phyloP scores from a whole-genome alignment of 306 rosid species.

The Vicia faba region DNA sequence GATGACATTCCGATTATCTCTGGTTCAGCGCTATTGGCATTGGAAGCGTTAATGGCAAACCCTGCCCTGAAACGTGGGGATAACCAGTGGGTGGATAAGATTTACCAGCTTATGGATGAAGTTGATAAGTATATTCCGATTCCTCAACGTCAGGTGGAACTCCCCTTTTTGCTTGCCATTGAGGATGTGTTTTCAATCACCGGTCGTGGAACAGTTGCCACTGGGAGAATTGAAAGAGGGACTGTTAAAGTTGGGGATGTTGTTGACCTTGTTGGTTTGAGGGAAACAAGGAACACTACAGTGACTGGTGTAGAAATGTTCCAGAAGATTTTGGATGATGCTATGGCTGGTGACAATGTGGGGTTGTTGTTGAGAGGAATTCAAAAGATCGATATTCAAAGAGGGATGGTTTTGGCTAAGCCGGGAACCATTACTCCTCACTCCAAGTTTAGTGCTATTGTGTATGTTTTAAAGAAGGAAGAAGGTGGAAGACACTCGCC shows the following conservation, averaged over 20 bases:
- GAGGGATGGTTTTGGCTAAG: constrained; percentile 94
- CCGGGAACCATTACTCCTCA: constrained; percentile 85
- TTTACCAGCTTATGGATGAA: constrained; percentile 69
- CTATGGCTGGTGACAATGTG: constrained; percentile 83
- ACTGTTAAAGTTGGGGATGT: constrained; percentile 59
- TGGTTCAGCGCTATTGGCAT: constrained; percentile 78
- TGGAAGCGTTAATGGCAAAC: constrained; percentile 75
- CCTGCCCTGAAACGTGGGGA: constrained; percentile 65
- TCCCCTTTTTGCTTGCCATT: constrained; percentile 77
- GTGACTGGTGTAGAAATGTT: constrained; percentile 94
- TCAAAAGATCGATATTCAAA: constrained; percentile 75
- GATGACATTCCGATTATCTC: constrained; percentile 77
- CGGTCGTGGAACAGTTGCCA: constrained; percentile 90
- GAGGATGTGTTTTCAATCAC: constrained; percentile 88
- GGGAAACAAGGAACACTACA: constrained; percentile 65
- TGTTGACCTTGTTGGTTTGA: constrained; percentile 73
- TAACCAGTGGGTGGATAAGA: constrained; percentile 82
- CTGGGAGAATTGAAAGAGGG: constrained; percentile 83
- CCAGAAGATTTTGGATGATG: constrained; percentile 86
- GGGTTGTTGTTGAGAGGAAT: constrained; percentile 78
- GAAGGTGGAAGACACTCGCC: constrained; percentile 93
- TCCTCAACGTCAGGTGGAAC: constrained; percentile 75
- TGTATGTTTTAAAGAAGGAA: constrained; percentile 86
- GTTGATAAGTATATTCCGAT: constrained; percentile 79
- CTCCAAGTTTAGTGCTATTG: constrained; percentile 72